Evolutionary conservation across 2,329 filamentous ascomycete genomes (phyloP).

Genomic region (Moelleriella libera): DNA sequence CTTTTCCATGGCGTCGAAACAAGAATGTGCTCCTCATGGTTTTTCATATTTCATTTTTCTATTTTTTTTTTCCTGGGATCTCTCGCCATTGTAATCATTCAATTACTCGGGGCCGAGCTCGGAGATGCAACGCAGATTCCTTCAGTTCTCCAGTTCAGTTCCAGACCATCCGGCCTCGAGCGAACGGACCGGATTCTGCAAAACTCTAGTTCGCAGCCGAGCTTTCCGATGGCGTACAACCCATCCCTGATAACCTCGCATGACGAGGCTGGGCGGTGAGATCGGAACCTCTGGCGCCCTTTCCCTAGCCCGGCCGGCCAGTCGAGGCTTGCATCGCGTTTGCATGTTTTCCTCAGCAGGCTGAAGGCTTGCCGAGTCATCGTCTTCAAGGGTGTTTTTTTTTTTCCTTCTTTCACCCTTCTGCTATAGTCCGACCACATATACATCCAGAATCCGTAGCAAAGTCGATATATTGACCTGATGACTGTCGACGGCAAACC

Average conservation of each 20-base stretch:
- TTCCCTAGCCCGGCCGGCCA: too few species aligned
- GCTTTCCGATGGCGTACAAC: not conserved
- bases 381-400: not conserved
- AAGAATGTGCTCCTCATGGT: not conserved
- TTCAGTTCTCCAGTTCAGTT: too few species aligned
- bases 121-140: too few species aligned
- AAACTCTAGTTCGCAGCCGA: not conserved
- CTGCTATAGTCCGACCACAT: not conserved
- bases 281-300: not conserved
- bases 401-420: not conserved
- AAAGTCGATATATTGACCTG: too few species aligned
- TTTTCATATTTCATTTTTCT: not conserved
- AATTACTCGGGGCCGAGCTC: too few species aligned
- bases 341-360: not conserved
- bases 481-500: not conserved
- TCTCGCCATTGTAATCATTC: not conserved
- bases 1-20: not conserved
- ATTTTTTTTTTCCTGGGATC: not conserved
- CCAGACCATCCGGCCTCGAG: too few species aligned
- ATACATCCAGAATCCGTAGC: not conserved
- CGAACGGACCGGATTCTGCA: too few species aligned
- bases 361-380: too few species aligned
- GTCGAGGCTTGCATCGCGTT: not conserved
- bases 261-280: not conserved
- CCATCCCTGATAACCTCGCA: not conserved